Evolutionary conservation across 768 basidiomycete species (phyloP), one percentile per base, ranked within the genome.

Genomic region (Boletus speciosus): DNA sequence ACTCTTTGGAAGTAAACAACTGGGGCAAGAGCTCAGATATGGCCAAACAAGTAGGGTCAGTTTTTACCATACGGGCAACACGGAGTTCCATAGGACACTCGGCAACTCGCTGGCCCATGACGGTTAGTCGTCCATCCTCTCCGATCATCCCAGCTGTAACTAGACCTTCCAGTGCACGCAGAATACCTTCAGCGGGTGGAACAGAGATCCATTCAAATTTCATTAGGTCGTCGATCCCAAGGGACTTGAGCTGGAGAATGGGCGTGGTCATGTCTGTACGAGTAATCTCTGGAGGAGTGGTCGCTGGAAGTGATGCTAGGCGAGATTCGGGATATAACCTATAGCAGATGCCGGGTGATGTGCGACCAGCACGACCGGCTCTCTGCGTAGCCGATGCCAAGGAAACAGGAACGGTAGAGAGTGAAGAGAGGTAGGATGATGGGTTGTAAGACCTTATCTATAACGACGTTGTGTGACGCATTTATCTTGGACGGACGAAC

Each of bases 141-240:
- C 87, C 90, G 8, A 98, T 75, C 81, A 97, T 93, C 11, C 89
- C 90, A 23, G 92, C 78, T 23, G 83, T 80, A 40, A 82, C 82
- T 31, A 98, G 74, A 35, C 86, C 85, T 66, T 98, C 96, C 41
- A 98, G 71, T 16, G 93, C 93, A 37, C 93, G 78, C 41, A 94
- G 72, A 34, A 98, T 81, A 61, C 85, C 88, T 67, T 92, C 90
- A 11, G 88, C 85, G 3, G 93, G 91, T 34, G 97, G 97, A 0
- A 85, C 76, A 31, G 88, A 86, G 32, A 98, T 82, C 89, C 94
- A 99, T 66, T 98, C 94, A 66, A 98, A 96, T 66, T 90, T 90
- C 81, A 97, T 88, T 14, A 98, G 70, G 70, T 99, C 93, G 61
- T 98, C 89, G 42, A 99, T 89, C 9, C 97, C 97, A 31, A 99